Evolutionary conservation across 208 protist species (phyloP), one percentile per base, ranked within the genome.

Genomic region (Crithidia mellificae): DNA sequence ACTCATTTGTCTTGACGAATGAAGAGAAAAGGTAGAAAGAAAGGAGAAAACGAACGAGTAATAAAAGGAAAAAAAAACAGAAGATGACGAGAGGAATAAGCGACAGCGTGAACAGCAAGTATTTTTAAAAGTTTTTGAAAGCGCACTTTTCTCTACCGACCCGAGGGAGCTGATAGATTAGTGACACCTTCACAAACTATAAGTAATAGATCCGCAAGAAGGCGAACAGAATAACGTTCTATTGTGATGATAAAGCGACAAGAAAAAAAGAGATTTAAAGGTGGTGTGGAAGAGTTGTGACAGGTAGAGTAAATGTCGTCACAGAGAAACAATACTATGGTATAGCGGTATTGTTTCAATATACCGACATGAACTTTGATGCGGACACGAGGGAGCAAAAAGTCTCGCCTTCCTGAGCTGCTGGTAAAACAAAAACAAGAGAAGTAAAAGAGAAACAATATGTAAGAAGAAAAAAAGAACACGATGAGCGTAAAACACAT

Each of bases 41-140:
- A 55, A 43, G 66, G 51, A 52, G 49, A 29, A 49, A 61, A 22
- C 1, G 53, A 24, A 38, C 27, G 30, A 38, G 22, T 19, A 55
- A 62, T 2, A 39, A 41, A 41, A 29, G 41, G 15, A 32, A 61
- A 71, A 57, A 71, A 38, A 63, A 59, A 69, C 17, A 63, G 6
- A 54, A 61, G 12, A 19, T 68, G 58, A 57, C 22, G 27, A 58
- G 20, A 74, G 25, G 44, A 39, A 63, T 56, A 47, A 39, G 50
- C 50, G 27, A 54, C 50, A n/a, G 24, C 50, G 36, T 39, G 34
- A 74, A 19, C 34, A 68, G 27, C 46, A 17, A 19, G 32, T 4
- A 19, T 41, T 71, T 0, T 63, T 19, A 53, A 73, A 20, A 53
- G 30, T 25, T 50, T 5, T 53, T 4, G 17, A 66, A 39, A 53